A percentile compares a stretch with the other conserved stretches of the same genome.
Evolutionary conservation across 768 basidiomycete species (phyloP).

Genomic region (Lentinula guzmanii): DNA sequence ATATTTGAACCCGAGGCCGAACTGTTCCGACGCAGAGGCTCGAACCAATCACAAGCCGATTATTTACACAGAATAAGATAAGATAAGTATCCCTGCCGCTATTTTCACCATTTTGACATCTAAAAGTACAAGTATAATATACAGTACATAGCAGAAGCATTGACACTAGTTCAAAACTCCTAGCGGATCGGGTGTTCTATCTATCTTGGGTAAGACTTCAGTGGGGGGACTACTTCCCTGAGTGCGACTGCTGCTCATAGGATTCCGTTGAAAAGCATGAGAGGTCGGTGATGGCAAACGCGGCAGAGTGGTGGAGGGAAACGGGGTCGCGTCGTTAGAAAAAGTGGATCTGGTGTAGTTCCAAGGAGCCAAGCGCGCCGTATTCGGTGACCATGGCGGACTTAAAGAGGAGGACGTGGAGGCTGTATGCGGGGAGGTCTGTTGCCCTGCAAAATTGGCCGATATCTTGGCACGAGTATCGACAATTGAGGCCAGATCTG

Average conservation of each 20-base stretch:
- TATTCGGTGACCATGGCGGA: constrained; percentile 12
- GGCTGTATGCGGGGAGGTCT: constrained; percentile 10
- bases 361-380: constrained; percentile 42
- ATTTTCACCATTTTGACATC: too few relatives aligned
- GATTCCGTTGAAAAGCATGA: constrained; percentile 22
- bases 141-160: not conserved
- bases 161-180: constrained; percentile 11
- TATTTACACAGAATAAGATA: not conserved
- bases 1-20: not conserved
- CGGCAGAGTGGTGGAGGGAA: constrained; percentile 40
- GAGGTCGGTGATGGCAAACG: constrained; percentile 47
- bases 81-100: not conserved
- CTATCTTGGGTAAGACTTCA: not conserved
- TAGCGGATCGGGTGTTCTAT: constrained; percentile 10
- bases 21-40: not conserved
- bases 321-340: constrained; percentile 19
- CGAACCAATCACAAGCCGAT: constrained; percentile 1
- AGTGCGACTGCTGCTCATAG: constrained; percentile 3
- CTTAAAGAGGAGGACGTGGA: not conserved
- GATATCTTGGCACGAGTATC: constrained; percentile 25
- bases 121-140: not conserved
- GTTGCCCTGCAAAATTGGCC: not conserved
- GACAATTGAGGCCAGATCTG: constrained; percentile 28
- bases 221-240: not conserved
- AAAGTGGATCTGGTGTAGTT: constrained; percentile 52